Percentiles rank a stretch among this genome's conserved stretches.
phyloP scores from a whole-genome alignment of 257 asterid genomes.

The Echium plantagineum region DNA sequence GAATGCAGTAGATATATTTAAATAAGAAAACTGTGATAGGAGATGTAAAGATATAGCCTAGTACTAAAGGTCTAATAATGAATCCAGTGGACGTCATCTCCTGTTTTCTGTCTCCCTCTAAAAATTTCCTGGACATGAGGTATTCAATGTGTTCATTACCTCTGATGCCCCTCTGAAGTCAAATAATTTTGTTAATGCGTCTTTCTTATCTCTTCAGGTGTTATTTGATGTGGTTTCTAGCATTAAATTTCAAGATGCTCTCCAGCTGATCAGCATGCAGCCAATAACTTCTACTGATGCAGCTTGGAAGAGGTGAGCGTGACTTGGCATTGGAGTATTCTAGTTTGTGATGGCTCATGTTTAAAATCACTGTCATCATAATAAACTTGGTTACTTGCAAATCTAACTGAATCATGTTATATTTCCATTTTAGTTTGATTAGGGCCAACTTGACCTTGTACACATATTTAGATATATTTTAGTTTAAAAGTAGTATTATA shows the following conservation, averaged over 20 bases:
- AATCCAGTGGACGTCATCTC: too few relatives aligned
- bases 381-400: not conserved
- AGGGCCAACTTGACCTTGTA: not conserved
- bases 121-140: too few relatives aligned
- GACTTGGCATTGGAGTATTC: not conserved
- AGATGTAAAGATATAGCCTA: too few relatives aligned
- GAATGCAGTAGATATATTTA: too few relatives aligned
- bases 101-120: too few relatives aligned
- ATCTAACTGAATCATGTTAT: not conserved
- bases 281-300: conserved; percentile 83
- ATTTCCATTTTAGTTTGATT: not conserved
- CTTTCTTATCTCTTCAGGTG: conserved; percentile 40
- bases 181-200: conserved; percentile 4
- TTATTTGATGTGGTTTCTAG: conserved; percentile 89
- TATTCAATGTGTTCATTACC: not conserved
- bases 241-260: conserved; percentile 83
- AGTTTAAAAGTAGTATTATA: too few relatives aligned
- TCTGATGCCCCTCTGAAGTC: not conserved
- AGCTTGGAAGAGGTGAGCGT: conserved; percentile 86
- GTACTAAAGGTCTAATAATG: too few relatives aligned
- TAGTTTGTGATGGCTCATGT: not conserved
- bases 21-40: too few relatives aligned
- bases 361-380: not conserved
- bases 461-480: not conserved
- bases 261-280: conserved; percentile 94